Conservation (phyloP, 2,329 filamentous ascomycete species). For the Beauveria bassiana region DNA sequence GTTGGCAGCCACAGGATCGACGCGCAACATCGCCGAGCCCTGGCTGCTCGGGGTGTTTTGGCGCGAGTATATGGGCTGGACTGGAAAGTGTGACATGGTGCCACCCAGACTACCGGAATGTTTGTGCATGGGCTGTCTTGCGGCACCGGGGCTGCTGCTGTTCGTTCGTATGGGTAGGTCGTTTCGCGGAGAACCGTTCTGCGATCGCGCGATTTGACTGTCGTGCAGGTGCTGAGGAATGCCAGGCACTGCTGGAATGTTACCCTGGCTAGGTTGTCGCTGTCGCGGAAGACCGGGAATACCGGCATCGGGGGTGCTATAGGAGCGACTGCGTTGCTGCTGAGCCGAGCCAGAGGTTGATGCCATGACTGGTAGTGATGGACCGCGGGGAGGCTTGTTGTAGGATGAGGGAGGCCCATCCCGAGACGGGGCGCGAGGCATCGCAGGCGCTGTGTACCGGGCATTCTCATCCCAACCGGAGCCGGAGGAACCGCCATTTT, state of each 20-base stretch:
- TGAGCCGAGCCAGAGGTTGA: conserved; percentile 47
- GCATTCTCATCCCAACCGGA: conserved; percentile 66
- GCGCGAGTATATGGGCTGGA: conserved; percentile 45
- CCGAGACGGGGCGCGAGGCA: conserved; percentile 72
- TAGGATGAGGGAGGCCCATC: conserved; percentile 65
- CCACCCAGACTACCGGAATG: conserved; percentile 40
- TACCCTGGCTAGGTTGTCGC: conserved; percentile 44
- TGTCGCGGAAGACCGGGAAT: conserved; percentile 53
- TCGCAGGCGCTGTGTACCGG: conserved; percentile 81
- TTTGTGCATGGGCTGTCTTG: conserved; percentile 51
- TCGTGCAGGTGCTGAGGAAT: conserved; percentile 66
- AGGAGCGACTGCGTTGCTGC: conserved; percentile 75
- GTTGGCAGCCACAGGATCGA: conserved; percentile 31
- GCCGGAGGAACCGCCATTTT: conserved; percentile 51
- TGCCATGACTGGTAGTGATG: conserved; percentile 68
- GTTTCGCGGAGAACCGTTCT: conserved; percentile 70
- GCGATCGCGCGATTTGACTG: conserved; percentile 63
- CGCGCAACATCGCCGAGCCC: conserved; percentile 28
- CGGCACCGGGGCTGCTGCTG: conserved; percentile 62
- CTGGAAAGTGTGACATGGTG: conserved; percentile 48
- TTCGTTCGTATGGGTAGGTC: conserved; percentile 59
- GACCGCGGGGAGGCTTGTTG: conserved; percentile 63
- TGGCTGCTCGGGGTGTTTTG: conserved; percentile 35
- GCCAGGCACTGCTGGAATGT: conserved; percentile 65
- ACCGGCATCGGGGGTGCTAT: conserved; percentile 93